Evolutionary conservation across 129 eudicot species (phyloP).

Genomic region (Lactuca sativa): DNA sequence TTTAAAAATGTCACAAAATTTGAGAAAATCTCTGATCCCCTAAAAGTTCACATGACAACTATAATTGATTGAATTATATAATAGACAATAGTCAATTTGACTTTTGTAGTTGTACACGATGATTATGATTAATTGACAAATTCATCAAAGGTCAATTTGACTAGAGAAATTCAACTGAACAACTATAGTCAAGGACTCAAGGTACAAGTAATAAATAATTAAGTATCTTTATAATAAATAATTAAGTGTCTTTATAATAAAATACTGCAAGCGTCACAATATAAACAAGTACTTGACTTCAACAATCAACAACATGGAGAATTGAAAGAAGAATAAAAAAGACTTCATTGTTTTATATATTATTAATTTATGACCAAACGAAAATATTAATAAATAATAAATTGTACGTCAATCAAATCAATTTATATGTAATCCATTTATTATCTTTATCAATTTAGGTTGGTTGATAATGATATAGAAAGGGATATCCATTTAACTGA

Average conservation of each 20-base stretch:
- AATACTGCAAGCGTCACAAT: not conserved
- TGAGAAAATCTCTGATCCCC: conserved; percentile 74
- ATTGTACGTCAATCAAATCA: too few species aligned
- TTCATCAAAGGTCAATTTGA: not conserved
- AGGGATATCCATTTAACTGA: not conserved
- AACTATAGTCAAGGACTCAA: conserved; percentile 14
- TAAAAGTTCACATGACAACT: conserved; percentile 18
- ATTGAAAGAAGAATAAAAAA: too few species aligned
- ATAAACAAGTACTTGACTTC: not conserved
- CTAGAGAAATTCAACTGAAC: not conserved
- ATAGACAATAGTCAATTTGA: not conserved
- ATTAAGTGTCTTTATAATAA: not conserved
- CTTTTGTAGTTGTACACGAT: not conserved
- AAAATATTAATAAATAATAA: too few species aligned
- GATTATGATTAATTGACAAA: not conserved
- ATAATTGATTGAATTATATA: not conserved
- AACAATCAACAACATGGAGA: not conserved
- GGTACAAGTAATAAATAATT: not conserved
- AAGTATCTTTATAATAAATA: not conserved
- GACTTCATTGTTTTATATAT: too few species aligned
- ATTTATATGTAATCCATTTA: too few species aligned
- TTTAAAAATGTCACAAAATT: conserved; percentile 65
- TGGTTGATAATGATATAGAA: too few species aligned
- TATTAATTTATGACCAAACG: too few species aligned
- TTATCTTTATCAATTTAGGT: too few species aligned